phyloP scores from a whole-genome alignment of 2,329 filamentous ascomycete species.

The Aureobasidium leucospermi region DNA sequence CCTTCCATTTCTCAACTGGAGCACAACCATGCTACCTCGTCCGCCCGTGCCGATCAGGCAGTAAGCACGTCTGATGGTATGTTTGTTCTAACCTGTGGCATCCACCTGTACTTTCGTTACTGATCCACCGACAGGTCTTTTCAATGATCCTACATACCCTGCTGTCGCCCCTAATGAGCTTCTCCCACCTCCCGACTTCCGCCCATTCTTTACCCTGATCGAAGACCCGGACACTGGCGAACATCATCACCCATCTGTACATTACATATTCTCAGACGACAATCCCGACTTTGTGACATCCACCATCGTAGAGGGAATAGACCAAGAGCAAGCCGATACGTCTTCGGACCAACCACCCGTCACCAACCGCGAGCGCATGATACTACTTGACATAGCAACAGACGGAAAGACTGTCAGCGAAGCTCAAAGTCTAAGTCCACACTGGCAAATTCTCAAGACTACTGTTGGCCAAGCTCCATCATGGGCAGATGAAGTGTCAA shows the following conservation, averaged over 20 bases:
- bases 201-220: constrained; percentile 79
- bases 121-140: neutral
- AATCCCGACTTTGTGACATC: constrained; percentile 69
- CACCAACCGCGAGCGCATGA: constrained; percentile 41
- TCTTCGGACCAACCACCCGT: neutral
- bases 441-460: constrained; percentile 61
- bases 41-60: neutral
- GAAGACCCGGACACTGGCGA: constrained; percentile 66
- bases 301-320: constrained; percentile 31
- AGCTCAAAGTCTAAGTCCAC: constrained; percentile 63
- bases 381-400: constrained; percentile 47
- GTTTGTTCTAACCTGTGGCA: neutral
- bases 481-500: constrained; percentile 40
- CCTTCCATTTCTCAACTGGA: neutral
- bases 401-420: constrained; percentile 51
- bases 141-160: constrained; percentile 11
- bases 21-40: neutral
- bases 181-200: constrained; percentile 49
- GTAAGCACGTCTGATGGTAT: neutral
- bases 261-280: constrained; percentile 92
- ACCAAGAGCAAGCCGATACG: constrained; percentile 8
- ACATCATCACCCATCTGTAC: constrained; percentile 75
- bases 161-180: constrained; percentile 18
- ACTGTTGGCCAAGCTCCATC: constrained; percentile 54
- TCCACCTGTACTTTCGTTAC: neutral